Conservation (phyloP, 805 yeast genomes). For the Sugiyamaella qingdaonensis region DNA sequence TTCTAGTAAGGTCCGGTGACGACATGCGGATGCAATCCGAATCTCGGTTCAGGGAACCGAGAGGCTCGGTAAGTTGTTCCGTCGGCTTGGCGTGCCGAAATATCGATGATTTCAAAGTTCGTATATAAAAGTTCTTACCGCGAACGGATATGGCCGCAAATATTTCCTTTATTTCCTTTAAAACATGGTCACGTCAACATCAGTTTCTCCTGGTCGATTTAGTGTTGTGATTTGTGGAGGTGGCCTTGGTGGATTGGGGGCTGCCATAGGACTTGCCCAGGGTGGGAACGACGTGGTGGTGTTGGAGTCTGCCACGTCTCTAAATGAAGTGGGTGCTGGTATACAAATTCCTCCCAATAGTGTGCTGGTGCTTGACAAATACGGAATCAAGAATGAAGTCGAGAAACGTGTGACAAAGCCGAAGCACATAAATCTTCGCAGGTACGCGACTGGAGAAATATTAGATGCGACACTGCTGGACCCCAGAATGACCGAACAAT, state of each 20-base stretch:
- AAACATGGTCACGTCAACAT: background rate
- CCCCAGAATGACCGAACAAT: constrained; percentile 23
- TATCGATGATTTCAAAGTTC: too few species aligned
- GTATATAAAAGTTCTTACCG: too few species aligned
- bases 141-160: too few species aligned
- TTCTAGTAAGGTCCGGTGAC: too few species aligned
- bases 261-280: constrained; percentile 28
- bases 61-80: too few species aligned
- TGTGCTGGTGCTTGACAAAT: constrained; percentile 24
- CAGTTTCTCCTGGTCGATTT: background rate
- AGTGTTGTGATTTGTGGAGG: constrained; percentile 31
- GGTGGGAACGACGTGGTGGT: constrained; percentile 31
- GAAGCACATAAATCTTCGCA: constrained; percentile 9
- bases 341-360: constrained; percentile 35
- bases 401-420: constrained; percentile 14
- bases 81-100: too few species aligned
- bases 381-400: constrained; percentile 23
- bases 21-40: too few species aligned
- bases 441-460: constrained; percentile 26
- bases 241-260: constrained; percentile 33
- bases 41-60: too few species aligned
- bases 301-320: constrained; percentile 28
- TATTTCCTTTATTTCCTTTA: too few species aligned
- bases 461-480: constrained; percentile 24
- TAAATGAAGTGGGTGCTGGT: constrained; percentile 36